Evolutionary conservation across 1,284 basidiomycete genomes (phyloP).

Genomic region (Porogramme epimiltina): DNA sequence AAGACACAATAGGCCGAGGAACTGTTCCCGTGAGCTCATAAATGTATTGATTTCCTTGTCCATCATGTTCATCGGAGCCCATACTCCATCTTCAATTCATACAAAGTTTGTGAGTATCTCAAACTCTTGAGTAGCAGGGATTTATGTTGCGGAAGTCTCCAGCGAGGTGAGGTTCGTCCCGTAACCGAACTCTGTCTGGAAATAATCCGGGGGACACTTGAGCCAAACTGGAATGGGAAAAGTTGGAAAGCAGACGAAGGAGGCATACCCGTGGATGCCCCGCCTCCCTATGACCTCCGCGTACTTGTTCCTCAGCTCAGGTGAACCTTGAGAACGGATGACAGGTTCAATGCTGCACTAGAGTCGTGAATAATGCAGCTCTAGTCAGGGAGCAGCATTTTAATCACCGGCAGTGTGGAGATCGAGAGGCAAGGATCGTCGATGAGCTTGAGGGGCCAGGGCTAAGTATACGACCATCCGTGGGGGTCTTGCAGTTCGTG

Average conservation of each 20-base stretch:
- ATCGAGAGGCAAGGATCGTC: conserved; percentile 55
- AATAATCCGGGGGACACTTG: conserved; percentile 36
- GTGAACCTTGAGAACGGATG: conserved; percentile 59
- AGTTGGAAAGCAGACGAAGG: neutral
- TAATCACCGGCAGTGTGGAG: conserved; percentile 62
- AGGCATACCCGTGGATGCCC: conserved; percentile 59
- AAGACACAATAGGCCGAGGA: too few species aligned
- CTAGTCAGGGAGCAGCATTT: conserved; percentile 12
- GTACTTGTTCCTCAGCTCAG: conserved; percentile 51
- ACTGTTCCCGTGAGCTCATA: too few species aligned
- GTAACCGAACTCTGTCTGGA: conserved; percentile 79
- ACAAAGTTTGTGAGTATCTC: too few species aligned
- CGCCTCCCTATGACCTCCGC: conserved; percentile 48
- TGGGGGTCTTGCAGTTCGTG: conserved; percentile 57
- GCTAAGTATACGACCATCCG: conserved; percentile 51
- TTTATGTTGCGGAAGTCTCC: conserved; percentile 81
- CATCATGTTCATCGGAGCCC: too few species aligned
- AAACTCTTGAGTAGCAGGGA: conserved; percentile 69
- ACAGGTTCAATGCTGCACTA: conserved; percentile 63
- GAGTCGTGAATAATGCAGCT: neutral
- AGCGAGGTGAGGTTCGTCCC: conserved; percentile 72
- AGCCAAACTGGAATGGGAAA: neutral
- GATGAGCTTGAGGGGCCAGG: conserved; percentile 44
- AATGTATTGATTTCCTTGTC: too few species aligned
- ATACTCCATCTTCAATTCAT: too few species aligned